phyloP scores from a whole-genome alignment of 2,329 filamentous ascomycete genomes.

The Samsoniella hepiali region DNA sequence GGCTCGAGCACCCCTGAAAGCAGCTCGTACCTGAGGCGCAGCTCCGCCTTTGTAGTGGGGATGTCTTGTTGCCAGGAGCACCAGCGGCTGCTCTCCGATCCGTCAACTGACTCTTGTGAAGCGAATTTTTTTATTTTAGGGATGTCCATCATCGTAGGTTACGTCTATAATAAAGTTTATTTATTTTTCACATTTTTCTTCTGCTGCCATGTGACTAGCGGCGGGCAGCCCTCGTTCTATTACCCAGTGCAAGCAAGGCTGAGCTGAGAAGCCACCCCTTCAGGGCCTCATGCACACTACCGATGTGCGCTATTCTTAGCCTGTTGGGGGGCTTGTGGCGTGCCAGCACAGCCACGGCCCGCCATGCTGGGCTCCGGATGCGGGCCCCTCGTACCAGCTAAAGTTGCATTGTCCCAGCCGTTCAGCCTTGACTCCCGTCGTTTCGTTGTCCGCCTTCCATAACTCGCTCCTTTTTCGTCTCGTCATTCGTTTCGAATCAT shows the following conservation, averaged over 20 bases:
- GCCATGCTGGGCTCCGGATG: background rate
- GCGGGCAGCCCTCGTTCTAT: too few relatives aligned
- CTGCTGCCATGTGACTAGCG: too few relatives aligned
- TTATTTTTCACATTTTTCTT: too few relatives aligned
- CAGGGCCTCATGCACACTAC: background rate
- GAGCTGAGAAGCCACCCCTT: too few relatives aligned
- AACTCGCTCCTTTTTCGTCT: background rate
- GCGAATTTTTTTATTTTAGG: too few relatives aligned
- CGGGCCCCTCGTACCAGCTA: background rate
- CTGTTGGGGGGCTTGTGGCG: background rate
- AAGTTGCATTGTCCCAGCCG: background rate
- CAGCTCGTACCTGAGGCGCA: conserved; percentile 13
- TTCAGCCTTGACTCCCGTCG: background rate
- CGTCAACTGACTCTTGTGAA: too few relatives aligned
- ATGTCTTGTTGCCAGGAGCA: background rate
- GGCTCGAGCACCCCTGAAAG: background rate
- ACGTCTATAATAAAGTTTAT: too few relatives aligned
- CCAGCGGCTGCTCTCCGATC: background rate
- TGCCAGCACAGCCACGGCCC: background rate
- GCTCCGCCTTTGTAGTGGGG: background rate
- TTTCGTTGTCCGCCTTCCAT: background rate
- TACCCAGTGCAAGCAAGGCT: too few relatives aligned
- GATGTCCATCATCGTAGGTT: too few relatives aligned
- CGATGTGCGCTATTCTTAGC: conserved; percentile 6
- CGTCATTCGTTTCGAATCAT: background rate